Conservation (phyloP, 306 rosid genomes). For the Trifolium repens region DNA sequence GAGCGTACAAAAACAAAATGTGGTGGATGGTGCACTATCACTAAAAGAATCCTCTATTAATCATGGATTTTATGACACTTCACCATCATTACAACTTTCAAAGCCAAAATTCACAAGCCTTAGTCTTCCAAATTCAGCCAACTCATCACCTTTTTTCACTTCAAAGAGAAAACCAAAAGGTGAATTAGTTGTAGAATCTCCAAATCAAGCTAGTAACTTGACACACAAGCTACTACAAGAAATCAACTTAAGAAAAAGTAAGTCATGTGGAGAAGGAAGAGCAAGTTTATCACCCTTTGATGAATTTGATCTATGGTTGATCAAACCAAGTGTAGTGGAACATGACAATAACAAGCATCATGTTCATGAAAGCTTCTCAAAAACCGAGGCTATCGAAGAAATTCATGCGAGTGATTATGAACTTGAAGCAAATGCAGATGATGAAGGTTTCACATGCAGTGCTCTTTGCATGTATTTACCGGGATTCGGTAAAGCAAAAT, state of each 20-base stretch:
- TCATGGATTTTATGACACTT: slow-evolving; percentile 9
- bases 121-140: slow-evolving; percentile 71
- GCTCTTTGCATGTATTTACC: slow-evolving; percentile 72
- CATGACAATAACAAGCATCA: not conserved
- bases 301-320: slow-evolving; percentile 65
- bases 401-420: slow-evolving; percentile 20
- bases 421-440: slow-evolving; percentile 29
- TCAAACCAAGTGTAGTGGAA: slow-evolving; percentile 40
- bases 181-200: slow-evolving; percentile 39
- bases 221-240: slow-evolving; percentile 44
- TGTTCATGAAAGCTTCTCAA: slow-evolving; percentile 33
- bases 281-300: slow-evolving; percentile 43
- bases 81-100: slow-evolving; percentile 52
- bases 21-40: slow-evolving; percentile 65
- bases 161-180: slow-evolving; percentile 52
- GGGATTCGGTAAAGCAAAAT: slow-evolving; percentile 63
- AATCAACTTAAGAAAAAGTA: slow-evolving; percentile 51
- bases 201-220: slow-evolving; percentile 36
- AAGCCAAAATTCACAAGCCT: slow-evolving; percentile 57
- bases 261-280: slow-evolving; percentile 67
- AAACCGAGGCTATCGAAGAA: slow-evolving; percentile 30
- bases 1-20: slow-evolving; percentile 52
- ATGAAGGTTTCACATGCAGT: slow-evolving; percentile 64
- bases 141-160: slow-evolving; percentile 59
- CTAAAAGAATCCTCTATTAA: slow-evolving; percentile 44